phyloP scores from a whole-genome alignment of 2,329 filamentous ascomycete species.

The Clonostachys chloroleuca region DNA sequence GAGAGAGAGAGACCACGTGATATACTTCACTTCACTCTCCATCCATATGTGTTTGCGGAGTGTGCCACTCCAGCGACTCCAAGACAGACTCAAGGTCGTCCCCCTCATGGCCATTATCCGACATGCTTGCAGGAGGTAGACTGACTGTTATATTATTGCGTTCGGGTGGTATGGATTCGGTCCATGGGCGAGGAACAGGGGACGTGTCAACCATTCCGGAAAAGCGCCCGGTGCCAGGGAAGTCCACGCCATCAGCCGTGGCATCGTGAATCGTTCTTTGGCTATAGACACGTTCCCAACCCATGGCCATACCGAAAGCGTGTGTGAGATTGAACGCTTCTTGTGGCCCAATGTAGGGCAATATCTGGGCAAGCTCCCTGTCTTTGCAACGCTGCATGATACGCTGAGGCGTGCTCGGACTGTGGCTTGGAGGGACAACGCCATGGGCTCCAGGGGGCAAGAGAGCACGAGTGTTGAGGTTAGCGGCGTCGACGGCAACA shows the following conservation, averaged over 20 bases:
- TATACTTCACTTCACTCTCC: too few relatives aligned
- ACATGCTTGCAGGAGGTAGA: too few relatives aligned
- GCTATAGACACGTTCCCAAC: slow-evolving; percentile 29
- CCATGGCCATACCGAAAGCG: slow-evolving; percentile 25
- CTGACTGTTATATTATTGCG: too few relatives aligned
- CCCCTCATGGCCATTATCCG: too few relatives aligned
- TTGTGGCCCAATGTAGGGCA: slow-evolving; percentile 14
- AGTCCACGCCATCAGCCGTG: slow-evolving; percentile 22
- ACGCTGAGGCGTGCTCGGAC: neutral
- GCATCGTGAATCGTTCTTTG: slow-evolving; percentile 21
- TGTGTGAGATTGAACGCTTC: slow-evolving; percentile 21
- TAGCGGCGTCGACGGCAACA: slow-evolving; percentile 31
- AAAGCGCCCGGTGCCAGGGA: slow-evolving; percentile 32
- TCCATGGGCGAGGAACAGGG: too few relatives aligned
- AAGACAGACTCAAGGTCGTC: too few relatives aligned
- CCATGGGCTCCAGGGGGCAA: slow-evolving; percentile 12
- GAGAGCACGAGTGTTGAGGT: slow-evolving; percentile 28
- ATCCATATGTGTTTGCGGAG: too few relatives aligned
- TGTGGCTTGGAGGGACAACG: neutral
- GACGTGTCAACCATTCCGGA: slow-evolving; percentile 15
- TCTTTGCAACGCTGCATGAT: slow-evolving; percentile 30
- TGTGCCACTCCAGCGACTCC: too few relatives aligned
- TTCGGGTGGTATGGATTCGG: too few relatives aligned
- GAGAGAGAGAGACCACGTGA: too few relatives aligned
- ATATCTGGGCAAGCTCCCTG: slow-evolving; percentile 25